phyloP scores from a whole-genome alignment of 148 eudicot species.

The Bassia scoparia region DNA sequence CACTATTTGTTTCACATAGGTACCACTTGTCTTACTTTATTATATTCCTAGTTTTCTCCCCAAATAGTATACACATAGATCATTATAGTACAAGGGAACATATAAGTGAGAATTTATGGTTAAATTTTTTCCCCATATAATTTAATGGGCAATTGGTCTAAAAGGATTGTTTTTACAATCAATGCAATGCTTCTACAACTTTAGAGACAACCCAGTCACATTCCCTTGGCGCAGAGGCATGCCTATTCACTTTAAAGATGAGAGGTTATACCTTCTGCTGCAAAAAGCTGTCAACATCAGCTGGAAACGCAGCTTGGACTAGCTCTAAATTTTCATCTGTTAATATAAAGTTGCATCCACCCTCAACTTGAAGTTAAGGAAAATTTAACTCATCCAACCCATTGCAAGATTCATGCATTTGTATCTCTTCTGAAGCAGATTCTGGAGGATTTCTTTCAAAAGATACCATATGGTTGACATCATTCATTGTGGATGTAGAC shows the following conservation, averaged over 20 bases:
- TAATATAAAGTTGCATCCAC: slow-evolving; percentile 50
- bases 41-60: too few relatives aligned
- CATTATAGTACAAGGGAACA: too few relatives aligned
- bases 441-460: slow-evolving; percentile 37
- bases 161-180: too few relatives aligned
- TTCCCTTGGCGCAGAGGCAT: too few relatives aligned
- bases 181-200: too few relatives aligned
- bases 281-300: slow-evolving; percentile 45
- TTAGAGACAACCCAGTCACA: too few relatives aligned
- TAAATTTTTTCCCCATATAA: too few relatives aligned
- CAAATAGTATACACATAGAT: too few relatives aligned
- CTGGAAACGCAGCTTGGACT: slow-evolving; percentile 72
- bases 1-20: too few relatives aligned
- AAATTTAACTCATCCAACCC: slow-evolving; percentile 52
- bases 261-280: slow-evolving; percentile 52
- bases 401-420: slow-evolving; percentile 32
- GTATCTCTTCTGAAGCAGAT: slow-evolving; percentile 32
- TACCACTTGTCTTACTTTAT: too few relatives aligned
- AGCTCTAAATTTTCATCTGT: slow-evolving; percentile 82
- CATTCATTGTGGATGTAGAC: slow-evolving; percentile 24
- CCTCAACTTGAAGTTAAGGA: slow-evolving; percentile 45
- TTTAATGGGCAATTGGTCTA: too few relatives aligned
- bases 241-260: neutral
- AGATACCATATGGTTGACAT: slow-evolving; percentile 20
- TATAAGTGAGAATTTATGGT: too few relatives aligned